Evolutionary conservation across 2,329 filamentous ascomycete species (phyloP).

Genomic region (Monilinia aucupariae): DNA sequence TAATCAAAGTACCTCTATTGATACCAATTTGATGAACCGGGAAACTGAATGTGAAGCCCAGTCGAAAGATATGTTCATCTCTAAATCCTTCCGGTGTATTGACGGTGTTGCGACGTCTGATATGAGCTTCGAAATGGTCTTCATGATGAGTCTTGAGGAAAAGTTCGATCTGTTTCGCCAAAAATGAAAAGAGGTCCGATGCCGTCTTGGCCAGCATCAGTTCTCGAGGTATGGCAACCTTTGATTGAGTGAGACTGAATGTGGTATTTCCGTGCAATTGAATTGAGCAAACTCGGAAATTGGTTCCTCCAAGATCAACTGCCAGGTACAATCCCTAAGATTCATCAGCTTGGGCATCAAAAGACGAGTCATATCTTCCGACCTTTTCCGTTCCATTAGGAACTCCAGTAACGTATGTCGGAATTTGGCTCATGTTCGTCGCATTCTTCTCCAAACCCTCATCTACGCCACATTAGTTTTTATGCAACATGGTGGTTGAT

Average conservation of each 20-base stretch:
- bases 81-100: slow-evolving; percentile 54
- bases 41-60: slow-evolving; percentile 99
- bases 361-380: slow-evolving; percentile 23
- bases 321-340: slow-evolving; percentile 79
- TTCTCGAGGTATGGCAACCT: slow-evolving; percentile 82
- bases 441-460: slow-evolving; percentile 76
- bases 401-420: slow-evolving; percentile 91
- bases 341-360: slow-evolving; percentile 6
- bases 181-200: slow-evolving; percentile 82
- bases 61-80: slow-evolving; percentile 77
- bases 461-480: slow-evolving; percentile 44
- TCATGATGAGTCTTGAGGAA: slow-evolving; percentile 85
- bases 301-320: slow-evolving; percentile 95
- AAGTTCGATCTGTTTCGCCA: slow-evolving; percentile 84
- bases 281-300: slow-evolving; percentile 96
- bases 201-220: slow-evolving; percentile 87
- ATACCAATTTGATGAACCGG: slow-evolving; percentile 91
- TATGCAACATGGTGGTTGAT: slow-evolving; percentile 22
- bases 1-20: slow-evolving; percentile 88
- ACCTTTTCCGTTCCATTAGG: slow-evolving; percentile 98
- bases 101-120: slow-evolving; percentile 57
- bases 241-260: slow-evolving; percentile 88
- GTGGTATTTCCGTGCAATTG: slow-evolving; percentile 89
- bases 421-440: slow-evolving; percentile 87
- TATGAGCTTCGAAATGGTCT: slow-evolving; percentile 73